Percentiles rank a stretch among this genome's conserved stretches.
Conservation (phyloP, 2,329 filamentous ascomycete species). For the Dendrostoma leiphaemia region DNA sequence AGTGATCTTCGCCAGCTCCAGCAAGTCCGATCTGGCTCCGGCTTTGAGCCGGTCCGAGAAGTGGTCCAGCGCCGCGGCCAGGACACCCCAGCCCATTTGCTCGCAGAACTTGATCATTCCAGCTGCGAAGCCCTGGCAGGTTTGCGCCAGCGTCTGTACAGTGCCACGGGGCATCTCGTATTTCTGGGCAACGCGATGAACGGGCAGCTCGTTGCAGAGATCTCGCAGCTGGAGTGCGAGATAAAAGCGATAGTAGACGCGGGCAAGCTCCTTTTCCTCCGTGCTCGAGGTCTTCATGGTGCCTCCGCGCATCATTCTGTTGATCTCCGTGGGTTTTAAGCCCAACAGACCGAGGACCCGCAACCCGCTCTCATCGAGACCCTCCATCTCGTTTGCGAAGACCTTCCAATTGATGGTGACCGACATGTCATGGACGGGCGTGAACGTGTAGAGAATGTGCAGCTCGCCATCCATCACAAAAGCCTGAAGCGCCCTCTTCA, state of each 20-base stretch:
- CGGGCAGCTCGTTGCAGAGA: conserved; percentile 72
- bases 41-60: conserved; percentile 72
- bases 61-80: conserved; percentile 71
- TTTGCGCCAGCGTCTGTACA: conserved; percentile 71
- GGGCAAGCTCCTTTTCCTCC: conserved; percentile 57
- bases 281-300: conserved; percentile 60
- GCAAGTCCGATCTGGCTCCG: conserved; percentile 67
- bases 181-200: conserved; percentile 67
- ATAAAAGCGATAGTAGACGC: conserved; percentile 72
- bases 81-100: conserved; percentile 72
- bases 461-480: conserved; percentile 82
- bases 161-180: conserved; percentile 69
- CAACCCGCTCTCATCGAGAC: conserved; percentile 68
- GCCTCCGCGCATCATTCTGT: conserved; percentile 68
- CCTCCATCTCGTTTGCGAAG: conserved; percentile 69
- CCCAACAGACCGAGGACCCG: conserved; percentile 68
- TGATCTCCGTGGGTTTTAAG: conserved; percentile 64
- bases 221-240: conserved; percentile 75
- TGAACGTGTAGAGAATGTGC: conserved; percentile 77
- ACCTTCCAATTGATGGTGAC: conserved; percentile 67
- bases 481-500: conserved; percentile 63
- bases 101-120: conserved; percentile 80
- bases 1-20: conserved; percentile 69
- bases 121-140: conserved; percentile 74
- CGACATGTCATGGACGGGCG: conserved; percentile 61